These are phyloP conservation scores for Cyberlindnera xylosilytica DNA, from an alignment of 805 yeast species.

Conservation along the genomic window DNA sequence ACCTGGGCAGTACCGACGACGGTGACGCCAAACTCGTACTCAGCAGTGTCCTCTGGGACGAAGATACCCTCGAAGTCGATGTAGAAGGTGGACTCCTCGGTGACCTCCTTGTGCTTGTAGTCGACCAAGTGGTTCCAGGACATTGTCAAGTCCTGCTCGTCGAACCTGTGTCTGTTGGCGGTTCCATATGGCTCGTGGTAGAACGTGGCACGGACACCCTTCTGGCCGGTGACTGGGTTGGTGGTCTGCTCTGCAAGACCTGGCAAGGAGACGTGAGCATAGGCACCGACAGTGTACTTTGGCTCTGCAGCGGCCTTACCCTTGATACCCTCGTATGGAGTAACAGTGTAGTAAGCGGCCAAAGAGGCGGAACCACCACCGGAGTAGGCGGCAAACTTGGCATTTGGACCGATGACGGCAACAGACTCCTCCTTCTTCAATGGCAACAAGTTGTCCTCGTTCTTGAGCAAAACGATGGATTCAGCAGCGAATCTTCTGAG, in stretches of 20 bases:
- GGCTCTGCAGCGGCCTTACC: slow-evolving; percentile 23
- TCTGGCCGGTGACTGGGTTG: slow-evolving; percentile 14
- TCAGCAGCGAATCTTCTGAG: slow-evolving; percentile 45
- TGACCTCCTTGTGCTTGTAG: slow-evolving; percentile 23
- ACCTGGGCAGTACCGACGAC: slow-evolving; percentile 52
- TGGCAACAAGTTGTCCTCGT: slow-evolving; percentile 46
- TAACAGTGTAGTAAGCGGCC: slow-evolving; percentile 42
- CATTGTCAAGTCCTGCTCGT: slow-evolving; percentile 21
- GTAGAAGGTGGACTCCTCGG: slow-evolving; percentile 32
- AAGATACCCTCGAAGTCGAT: slow-evolving; percentile 42
- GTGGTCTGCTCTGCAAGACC: slow-evolving; percentile 24
- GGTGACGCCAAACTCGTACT: slow-evolving; percentile 47
- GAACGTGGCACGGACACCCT: slow-evolving; percentile 23
- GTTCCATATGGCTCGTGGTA: slow-evolving; percentile 20
- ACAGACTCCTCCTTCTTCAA: slow-evolving; percentile 42
- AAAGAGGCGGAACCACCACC: slow-evolving; percentile 64
- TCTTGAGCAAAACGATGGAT: slow-evolving; percentile 53
- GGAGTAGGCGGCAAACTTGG: slow-evolving; percentile 44
- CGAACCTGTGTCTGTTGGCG: slow-evolving; percentile 29
- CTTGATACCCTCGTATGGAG: slow-evolving; percentile 46
- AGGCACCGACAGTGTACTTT: slow-evolving; percentile 32
- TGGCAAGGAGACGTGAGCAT: slow-evolving; percentile 31
- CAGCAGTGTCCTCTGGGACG: slow-evolving; percentile 42
- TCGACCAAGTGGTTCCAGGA: slow-evolving; percentile 25
- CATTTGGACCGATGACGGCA: slow-evolving; percentile 56